Conservation (phyloP, 768 basidiomycete genomes). For the Fomitopsis pulvina region DNA sequence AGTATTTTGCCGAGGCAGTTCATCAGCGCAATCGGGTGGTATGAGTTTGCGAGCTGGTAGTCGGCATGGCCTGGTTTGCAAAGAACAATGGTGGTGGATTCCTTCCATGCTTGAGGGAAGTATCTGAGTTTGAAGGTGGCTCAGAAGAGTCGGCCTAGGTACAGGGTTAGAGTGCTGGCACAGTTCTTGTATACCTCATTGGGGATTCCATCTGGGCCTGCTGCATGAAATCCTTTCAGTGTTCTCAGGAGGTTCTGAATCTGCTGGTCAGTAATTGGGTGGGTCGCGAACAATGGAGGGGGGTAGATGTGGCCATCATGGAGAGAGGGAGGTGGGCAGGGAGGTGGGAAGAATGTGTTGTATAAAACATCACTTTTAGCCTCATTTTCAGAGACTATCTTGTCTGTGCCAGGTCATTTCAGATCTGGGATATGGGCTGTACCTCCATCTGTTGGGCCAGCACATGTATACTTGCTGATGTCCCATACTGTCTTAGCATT, state of each 20-base stretch:
- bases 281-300: conserved; percentile 12
- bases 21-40: conserved; percentile 32
- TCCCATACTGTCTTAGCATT: conserved; percentile 16
- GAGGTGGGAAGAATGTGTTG: conserved; percentile 23
- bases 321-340: conserved; percentile 6
- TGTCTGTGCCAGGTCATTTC: too few species aligned
- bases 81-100: conserved; percentile 25
- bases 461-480: conserved; percentile 3
- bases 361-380: conserved; percentile 14
- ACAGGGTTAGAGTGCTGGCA: conserved; percentile 16
- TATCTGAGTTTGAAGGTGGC: conserved; percentile 22
- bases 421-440: conserved; percentile 16
- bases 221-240: conserved; percentile 31
- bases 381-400: conserved; percentile 3
- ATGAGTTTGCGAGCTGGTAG: conserved; percentile 29
- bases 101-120: conserved; percentile 12
- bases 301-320: conserved; percentile 20
- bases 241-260: conserved; percentile 18
- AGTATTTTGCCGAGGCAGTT: conserved; percentile 18
- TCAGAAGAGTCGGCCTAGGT: conserved; percentile 23
- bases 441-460: conserved; percentile 6
- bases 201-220: conserved; percentile 20
- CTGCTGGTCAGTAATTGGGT: conserved; percentile 19
- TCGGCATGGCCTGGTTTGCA: conserved; percentile 29
- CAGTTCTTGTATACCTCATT: conserved; percentile 28